These are phyloP conservation scores for Otatea glauca DNA, from an alignment of 176 grass and related monocot genomes.

Conservation along the genomic window DNA sequence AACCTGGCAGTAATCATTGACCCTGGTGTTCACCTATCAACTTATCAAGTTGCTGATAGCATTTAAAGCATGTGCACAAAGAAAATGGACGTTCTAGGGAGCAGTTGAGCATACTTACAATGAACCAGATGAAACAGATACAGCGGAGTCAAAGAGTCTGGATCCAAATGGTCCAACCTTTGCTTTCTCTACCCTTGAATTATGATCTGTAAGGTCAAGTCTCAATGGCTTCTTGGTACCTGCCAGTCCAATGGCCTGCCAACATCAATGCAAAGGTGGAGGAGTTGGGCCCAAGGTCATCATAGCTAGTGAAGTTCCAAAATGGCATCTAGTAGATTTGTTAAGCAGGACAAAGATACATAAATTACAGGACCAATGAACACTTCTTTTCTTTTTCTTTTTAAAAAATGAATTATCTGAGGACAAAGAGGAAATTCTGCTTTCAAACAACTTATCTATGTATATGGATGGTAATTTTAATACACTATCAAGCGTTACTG, in stretches of 20 bases:
- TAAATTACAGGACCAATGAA: conserved; percentile 5
- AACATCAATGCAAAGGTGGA: conserved; percentile 65
- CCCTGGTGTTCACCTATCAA: neutral
- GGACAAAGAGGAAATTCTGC: neutral
- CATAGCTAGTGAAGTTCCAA: conserved; percentile 44
- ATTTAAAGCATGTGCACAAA: conserved; percentile 6
- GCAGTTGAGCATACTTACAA: conserved; percentile 59
- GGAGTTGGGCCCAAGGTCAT: conserved; percentile 40
- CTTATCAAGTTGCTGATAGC: conserved; percentile 37
- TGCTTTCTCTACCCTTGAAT: conserved; percentile 75
- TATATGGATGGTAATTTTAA: neutral
- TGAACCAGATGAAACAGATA: conserved; percentile 75
- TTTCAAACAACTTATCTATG: neutral
- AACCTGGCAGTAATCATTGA: conserved; percentile 29
- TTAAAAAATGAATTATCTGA: neutral
- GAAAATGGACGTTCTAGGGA: conserved; percentile 28
- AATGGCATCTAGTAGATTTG: conserved; percentile 20
- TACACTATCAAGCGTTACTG: neutral
- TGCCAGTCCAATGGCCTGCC: conserved; percentile 95
- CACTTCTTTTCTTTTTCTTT: conserved; percentile 11
- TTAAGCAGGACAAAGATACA: conserved; percentile 28
- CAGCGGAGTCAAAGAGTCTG: conserved; percentile 91
- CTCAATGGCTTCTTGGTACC: conserved; percentile 79
- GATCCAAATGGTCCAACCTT: conserved; percentile 92
- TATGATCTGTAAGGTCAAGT: conserved; percentile 73